phyloP scores from a whole-genome alignment of 192 early-diverging fungal genomes.

The Linnemannia schmuckeri region DNA sequence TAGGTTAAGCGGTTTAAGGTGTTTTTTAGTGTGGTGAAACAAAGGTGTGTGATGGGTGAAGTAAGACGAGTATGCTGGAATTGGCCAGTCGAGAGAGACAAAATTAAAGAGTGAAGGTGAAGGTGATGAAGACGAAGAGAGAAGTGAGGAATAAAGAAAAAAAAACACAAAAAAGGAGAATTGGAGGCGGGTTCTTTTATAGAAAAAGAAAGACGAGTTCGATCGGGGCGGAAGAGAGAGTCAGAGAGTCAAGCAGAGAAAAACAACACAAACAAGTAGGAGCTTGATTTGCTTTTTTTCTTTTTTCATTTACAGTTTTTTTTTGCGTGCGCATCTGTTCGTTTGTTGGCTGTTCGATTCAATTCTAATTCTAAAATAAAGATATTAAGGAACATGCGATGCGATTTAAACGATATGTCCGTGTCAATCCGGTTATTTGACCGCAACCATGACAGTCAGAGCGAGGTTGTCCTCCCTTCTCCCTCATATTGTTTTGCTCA shows the following conservation, averaged over 20 bases:
- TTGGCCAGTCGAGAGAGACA: background rate
- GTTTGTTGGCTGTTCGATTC: background rate
- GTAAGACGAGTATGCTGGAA: background rate
- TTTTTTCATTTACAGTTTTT: slow-evolving; percentile 5
- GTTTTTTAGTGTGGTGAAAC: background rate
- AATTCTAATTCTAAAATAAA: background rate
- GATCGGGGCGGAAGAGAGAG: background rate
- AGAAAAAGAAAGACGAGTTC: background rate
- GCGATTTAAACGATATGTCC: background rate
- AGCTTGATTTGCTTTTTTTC: background rate
- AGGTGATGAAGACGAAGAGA: background rate
- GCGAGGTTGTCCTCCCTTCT: background rate
- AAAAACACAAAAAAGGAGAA: background rate
- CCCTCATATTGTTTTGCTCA: background rate
- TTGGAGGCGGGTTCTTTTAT: too few relatives aligned
- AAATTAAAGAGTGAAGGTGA: background rate
- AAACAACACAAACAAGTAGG: background rate
- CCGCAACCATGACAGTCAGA: background rate
- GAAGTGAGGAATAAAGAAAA: background rate
- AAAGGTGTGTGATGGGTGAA: background rate
- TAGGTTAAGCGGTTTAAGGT: slow-evolving; percentile 1
- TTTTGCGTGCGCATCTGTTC: background rate
- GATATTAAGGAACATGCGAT: background rate
- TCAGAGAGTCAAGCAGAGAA: background rate
- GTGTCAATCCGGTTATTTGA: slow-evolving; percentile 5